Conservation (phyloP, 768 basidiomycete genomes). For the Lactarius vividus region DNA sequence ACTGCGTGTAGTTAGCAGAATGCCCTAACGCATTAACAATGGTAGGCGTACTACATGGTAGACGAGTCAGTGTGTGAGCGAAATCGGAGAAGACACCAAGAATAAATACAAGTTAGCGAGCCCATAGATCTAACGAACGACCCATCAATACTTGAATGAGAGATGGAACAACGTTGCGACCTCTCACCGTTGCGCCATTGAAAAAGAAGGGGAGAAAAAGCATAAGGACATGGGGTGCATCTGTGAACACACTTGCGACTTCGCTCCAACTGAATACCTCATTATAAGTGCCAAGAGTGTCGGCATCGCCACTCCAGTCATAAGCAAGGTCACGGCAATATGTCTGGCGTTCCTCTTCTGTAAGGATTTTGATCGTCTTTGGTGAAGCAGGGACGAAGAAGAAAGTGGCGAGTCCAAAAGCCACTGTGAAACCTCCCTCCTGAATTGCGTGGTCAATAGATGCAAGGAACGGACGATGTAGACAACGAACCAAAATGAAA, state of each 20-base stretch:
- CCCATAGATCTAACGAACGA: slow-evolving; percentile 26
- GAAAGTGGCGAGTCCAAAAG: slow-evolving; percentile 53
- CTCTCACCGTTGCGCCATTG: slow-evolving; percentile 48
- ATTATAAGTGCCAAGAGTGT: slow-evolving; percentile 38
- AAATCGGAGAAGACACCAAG: not conserved
- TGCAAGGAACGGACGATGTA: not conserved
- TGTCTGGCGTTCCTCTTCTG: slow-evolving; percentile 43
- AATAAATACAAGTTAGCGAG: slow-evolving; percentile 31
- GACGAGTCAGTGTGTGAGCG: not conserved
- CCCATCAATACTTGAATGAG: not conserved
- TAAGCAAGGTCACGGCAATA: slow-evolving; percentile 38
- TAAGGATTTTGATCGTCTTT: slow-evolving; percentile 48
- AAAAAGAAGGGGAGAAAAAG: slow-evolving; percentile 52
- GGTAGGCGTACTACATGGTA: slow-evolving; percentile 30
- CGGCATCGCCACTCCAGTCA: slow-evolving; percentile 35
- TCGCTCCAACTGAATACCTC: slow-evolving; percentile 59
- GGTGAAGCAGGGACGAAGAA: slow-evolving; percentile 48
- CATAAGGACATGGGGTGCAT: slow-evolving; percentile 52
- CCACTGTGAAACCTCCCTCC: slow-evolving; percentile 63
- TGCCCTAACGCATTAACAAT: slow-evolving; percentile 35
- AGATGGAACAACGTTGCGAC: not conserved
- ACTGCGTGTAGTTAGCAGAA: slow-evolving; percentile 31
- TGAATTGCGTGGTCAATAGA: slow-evolving; percentile 15
- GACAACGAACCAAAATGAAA: slow-evolving; percentile 48
- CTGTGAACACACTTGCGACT: slow-evolving; percentile 45